These are phyloP conservation scores for Rubia yunnanensis DNA, from an alignment of 257 asterid species.

Conservation along the genomic window DNA sequence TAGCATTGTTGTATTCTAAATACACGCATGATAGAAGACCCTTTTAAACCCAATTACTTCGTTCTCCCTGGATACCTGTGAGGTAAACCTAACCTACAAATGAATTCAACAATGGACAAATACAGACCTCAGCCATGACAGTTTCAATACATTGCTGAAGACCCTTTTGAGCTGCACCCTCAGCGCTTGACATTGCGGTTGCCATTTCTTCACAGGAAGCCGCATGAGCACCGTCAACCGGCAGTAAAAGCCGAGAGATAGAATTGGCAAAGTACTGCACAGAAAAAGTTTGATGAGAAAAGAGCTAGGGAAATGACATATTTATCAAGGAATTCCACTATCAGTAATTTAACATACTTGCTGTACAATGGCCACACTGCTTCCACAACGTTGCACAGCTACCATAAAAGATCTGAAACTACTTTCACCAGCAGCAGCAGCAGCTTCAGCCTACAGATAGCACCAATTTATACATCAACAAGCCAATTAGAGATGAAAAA, in stretches of 20 bases:
- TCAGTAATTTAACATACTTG: slow-evolving; percentile 50
- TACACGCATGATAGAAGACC: not conserved
- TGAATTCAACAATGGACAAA: slow-evolving; percentile 6
- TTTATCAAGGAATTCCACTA: slow-evolving; percentile 4
- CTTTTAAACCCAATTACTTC: not conserved
- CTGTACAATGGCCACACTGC: slow-evolving; percentile 99
- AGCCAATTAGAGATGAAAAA: slow-evolving; percentile 9
- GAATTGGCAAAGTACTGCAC: slow-evolving; percentile 89
- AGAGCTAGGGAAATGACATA: slow-evolving; percentile 1
- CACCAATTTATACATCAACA: slow-evolving; percentile 13
- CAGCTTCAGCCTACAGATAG: slow-evolving; percentile 83
- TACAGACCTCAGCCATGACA: slow-evolving; percentile 94
- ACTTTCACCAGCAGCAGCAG: slow-evolving; percentile 99
- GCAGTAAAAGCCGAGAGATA: slow-evolving; percentile 82
- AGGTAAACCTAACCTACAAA: not conserved
- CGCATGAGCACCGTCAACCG: slow-evolving; percentile 99
- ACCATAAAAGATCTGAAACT: slow-evolving; percentile 98
- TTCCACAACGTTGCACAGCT: slow-evolving; percentile 96
- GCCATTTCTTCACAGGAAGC: slow-evolving; percentile 99
- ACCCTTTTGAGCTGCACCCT: slow-evolving; percentile 96
- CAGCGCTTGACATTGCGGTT: slow-evolving; percentile 91
- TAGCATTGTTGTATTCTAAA: not conserved
- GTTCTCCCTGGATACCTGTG: not conserved
- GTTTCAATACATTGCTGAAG: slow-evolving; percentile 97
- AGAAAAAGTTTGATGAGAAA: slow-evolving; percentile 7